Base-by-base conservation (phyloP, 2,329 filamentous ascomycete genomes). In the Stagonosporopsis rhizophila region DNA sequence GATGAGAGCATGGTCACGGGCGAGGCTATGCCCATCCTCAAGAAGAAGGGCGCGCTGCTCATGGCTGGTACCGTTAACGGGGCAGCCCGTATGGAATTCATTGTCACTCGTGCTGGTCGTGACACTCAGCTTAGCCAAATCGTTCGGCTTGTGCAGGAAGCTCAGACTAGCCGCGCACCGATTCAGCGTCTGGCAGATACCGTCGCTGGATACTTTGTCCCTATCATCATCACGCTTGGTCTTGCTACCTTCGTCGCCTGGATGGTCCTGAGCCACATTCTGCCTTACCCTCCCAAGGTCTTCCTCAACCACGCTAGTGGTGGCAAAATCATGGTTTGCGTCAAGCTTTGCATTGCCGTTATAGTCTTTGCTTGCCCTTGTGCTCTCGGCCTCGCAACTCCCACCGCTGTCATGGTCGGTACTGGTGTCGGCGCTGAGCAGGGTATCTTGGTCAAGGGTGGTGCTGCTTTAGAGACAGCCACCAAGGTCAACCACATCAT, bases 1-100 rank as follows among this genome's bases (percentile, higher is more conserved):
- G 92, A 99, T 65, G 95, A 99, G 78, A 96, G 92, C 72, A 98
- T 98, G 94, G 93, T 99, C 44, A 99, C 95, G 6, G 95, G 95
- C 63, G 95, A 99, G 79, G 90, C 95, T 2, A 94, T 97, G 85
- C 94, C 95, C 0, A 92, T 98, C 32, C 87, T 92, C 68, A 99
- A 99, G 79, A 88, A 85, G 65, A 89, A 91, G 68, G 92, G 90
- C 8, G 87, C 87, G 64, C 78, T 85, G 39, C 81, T 99, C 54
- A 95, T 98, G 74, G 95, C 92, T 46, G 95, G 95, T 27, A 98
- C 95, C 2, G 94, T 99, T 70, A 99, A 99, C 73, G 92, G 93
- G 22, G 89, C 93, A 61, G 95, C 95, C 2, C 88, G 94, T 44
- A 81, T 97, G 35, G 95, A 98, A 74, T 95, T 98, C 76, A 87